Evolutionary conservation across 2,329 filamentous ascomycete genomes (phyloP).

Genomic region (Scytalidium lignicola): DNA sequence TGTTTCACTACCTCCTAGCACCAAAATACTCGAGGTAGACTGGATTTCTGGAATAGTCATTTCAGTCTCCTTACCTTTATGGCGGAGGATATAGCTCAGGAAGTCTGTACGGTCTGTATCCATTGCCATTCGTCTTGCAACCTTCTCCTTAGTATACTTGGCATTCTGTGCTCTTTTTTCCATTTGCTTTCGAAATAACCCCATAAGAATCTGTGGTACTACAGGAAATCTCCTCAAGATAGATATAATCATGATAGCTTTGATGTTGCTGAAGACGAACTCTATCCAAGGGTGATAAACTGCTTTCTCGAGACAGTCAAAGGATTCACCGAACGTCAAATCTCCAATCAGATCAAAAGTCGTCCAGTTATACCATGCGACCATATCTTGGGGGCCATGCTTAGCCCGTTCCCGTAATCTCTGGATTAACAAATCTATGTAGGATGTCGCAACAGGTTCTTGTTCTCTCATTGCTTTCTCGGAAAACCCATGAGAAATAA

Average conservation of each 20-base stretch:
- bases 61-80: constrained; percentile 10
- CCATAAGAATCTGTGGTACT: constrained; percentile 2
- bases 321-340: constrained; percentile 28
- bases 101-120: constrained; percentile 3
- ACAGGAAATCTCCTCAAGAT: not conserved
- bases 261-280: constrained; percentile 21
- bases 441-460: constrained; percentile 15
- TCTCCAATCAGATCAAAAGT: constrained; percentile 35
- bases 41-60: constrained; percentile 4
- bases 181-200: not conserved
- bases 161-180: constrained; percentile 2
- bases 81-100: constrained; percentile 7
- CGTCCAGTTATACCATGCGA: constrained; percentile 22
- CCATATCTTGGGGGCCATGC: constrained; percentile 3
- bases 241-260: constrained; percentile 4
- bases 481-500: constrained; percentile 17
- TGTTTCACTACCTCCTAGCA: constrained; percentile 46
- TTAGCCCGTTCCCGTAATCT: constrained; percentile 2
- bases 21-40: constrained; percentile 3
- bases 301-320: constrained; percentile 24
- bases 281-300: constrained; percentile 23
- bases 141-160: not conserved
- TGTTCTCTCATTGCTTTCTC: constrained; percentile 17
- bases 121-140: constrained; percentile 1
- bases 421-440: constrained; percentile 10